These are phyloP conservation scores for Talaromyces adpressus DNA, from an alignment of 495 filamentous ascomycete genomes.

Conservation along the genomic window DNA sequence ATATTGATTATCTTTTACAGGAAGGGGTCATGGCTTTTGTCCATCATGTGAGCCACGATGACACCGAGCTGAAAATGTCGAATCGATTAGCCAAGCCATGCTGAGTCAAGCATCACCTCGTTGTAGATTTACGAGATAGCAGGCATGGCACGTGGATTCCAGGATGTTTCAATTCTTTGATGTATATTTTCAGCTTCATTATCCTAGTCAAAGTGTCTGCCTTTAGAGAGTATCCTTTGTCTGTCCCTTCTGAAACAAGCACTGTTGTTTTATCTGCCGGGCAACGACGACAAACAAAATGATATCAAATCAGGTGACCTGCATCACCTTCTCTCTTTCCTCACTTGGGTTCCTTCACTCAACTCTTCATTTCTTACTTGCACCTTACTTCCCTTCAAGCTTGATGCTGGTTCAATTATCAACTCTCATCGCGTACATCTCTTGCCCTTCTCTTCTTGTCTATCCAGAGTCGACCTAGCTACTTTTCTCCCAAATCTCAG, in stretches of 20 bases:
- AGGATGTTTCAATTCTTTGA: background rate
- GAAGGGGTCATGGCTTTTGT: background rate
- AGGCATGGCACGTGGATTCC: background rate
- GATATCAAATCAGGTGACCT: conserved; percentile 1
- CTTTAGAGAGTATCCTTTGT: background rate
- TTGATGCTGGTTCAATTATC: background rate
- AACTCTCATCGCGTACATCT: background rate
- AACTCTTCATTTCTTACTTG: background rate
- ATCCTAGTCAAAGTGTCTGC: background rate
- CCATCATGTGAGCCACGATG: background rate
- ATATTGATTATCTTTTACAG: background rate
- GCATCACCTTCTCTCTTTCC: background rate
- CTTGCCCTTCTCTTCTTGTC: background rate
- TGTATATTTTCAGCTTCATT: background rate
- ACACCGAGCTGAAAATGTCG: background rate
- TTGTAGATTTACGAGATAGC: background rate
- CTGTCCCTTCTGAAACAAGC: background rate
- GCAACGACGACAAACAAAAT: conserved; percentile 1
- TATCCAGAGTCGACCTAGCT: background rate
- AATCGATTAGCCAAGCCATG: background rate
- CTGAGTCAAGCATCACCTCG: background rate
- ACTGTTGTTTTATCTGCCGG: background rate
- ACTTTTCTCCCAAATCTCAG: background rate
- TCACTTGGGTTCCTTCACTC: background rate
- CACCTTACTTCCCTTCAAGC: background rate